Base-by-base conservation (phyloP, 495 filamentous ascomycete genomes). In the Xylaria bambusicola region DNA sequence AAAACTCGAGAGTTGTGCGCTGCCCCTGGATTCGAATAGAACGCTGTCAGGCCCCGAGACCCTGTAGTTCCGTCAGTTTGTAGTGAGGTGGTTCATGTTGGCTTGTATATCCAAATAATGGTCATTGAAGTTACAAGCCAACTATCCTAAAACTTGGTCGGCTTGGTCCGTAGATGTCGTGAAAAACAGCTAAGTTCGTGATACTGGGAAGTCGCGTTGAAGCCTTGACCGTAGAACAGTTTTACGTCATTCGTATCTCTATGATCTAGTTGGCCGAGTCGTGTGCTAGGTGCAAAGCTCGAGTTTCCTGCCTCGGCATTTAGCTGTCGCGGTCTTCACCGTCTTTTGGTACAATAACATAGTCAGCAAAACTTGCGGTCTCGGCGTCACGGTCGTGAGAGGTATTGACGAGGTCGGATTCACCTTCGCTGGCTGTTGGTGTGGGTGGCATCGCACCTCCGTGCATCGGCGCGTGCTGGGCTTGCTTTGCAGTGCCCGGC, bases 371-470 rank as follows among this genome's bases (percentile, higher is more conserved):
- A 36, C 35, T 60, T 59, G 58, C 60, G 57, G 59, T 58, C 63
- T 65, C 61, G 62, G 56, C 48, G 59, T 52, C 65, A 61, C 53
- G 52, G 63, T 64, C 61, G 65, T 62, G 65, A 62, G 61, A 66
- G 61, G 61, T 68, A 64, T 66, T 69, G 62, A 69, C 67, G 62
- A 72, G 71, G 54, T 74, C 66, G 69, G 66, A 80, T 81, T 82
- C 80, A 83, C 81, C 81, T 82, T 84, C 81, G 73, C 79, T 82
- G 66, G 78, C 78, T 62, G 76, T 76, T 27, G 81, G 81, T 17
- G 80, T 83, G 42, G 81, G 80, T 50, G 80, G 81, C 68, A 84
- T 74, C 53, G 71, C 74, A 47, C 80, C 80, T 58, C 66, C 69
- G 62, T 69, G 69, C 62, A 75, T 75, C 58, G 73, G 72, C 61